Evolutionary conservation across 2,329 filamentous ascomycete species (phyloP), one percentile per base, ranked within the genome.

Genomic region (Orbilia brochopaga): DNA sequence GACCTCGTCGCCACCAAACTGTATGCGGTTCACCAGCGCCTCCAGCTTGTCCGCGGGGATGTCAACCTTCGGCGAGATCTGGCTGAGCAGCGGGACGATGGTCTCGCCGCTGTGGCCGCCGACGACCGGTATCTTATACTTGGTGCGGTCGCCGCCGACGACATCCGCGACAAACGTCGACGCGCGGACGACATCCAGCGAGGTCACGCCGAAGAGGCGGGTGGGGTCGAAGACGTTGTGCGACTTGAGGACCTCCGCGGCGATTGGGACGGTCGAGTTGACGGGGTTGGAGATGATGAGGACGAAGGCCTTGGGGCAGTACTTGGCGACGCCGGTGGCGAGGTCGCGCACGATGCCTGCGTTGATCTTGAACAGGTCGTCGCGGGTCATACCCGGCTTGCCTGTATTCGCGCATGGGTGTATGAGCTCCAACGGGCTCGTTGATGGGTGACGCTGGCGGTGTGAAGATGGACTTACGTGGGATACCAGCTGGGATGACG

Each of bases 341-440:
- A 99, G 86, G 77, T 91, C 92, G 83, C 94, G 91, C 79, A 99
- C 94, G 79, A 99, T 99, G 78, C 92, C 91, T 73, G 94, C 94
- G 81, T 99, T 99, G 85, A 97, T 96, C 84, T 97, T 97, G 90
- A 99, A 99, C 70, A 99, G 90, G 80, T 97, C 94, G 79, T 99
- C 94, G 83, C 94, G 92, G 81, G 90, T 97, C 94, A 99, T 99
- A 79, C 94, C 94, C 78, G 94, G 94, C 86, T 97, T 97, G 83
- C 93, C 93, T 97, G 75, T 69, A 69, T 67, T 46, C 19, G 24
- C n/a, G n/a, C n/a, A n/a, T n/a, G n/a, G n/a, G n/a, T n/a, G n/a
- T n/a, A n/a, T n/a, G n/a, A n/a, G n/a, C n/a, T n/a, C n/a, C n/a
- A n/a, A n/a, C n/a, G n/a, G n/a, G n/a, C n/a, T n/a, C n/a, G n/a